These are phyloP conservation scores for Nosema bombycis DNA, from an alignment of 371 early-diverging fungal genomes.

Conservation along the genomic window DNA sequence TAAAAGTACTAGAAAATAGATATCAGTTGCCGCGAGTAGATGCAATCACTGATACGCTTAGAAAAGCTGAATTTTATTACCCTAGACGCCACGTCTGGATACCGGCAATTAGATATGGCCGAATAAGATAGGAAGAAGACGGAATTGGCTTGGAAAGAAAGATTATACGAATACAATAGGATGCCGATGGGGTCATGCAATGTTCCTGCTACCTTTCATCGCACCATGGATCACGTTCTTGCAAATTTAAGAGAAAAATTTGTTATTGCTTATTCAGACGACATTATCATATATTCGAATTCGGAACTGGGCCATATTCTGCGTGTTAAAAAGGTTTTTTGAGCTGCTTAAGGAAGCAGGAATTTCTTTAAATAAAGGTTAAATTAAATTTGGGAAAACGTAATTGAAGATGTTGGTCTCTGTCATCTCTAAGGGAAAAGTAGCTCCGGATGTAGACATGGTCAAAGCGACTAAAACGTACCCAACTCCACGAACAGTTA, in stretches of 20 bases:
- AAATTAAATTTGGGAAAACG: constrained; percentile 11
- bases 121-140: constrained; percentile 57
- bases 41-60: constrained; percentile 42
- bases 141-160: constrained; percentile 59
- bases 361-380: constrained; percentile 7
- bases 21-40: constrained; percentile 37
- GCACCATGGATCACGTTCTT: constrained; percentile 36
- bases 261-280: constrained; percentile 14
- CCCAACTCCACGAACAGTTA: background rate
- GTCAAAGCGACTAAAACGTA: constrained; percentile 21
- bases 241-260: background rate
- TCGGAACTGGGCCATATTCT: constrained; percentile 11
- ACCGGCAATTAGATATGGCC: constrained; percentile 42
- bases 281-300: constrained; percentile 33
- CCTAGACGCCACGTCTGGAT: constrained; percentile 2
- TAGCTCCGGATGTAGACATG: constrained; percentile 31
- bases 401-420: constrained; percentile 45
- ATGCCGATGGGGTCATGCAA: constrained; percentile 27
- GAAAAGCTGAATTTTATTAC: constrained; percentile 40
- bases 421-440: background rate
- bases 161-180: constrained; percentile 31
- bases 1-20: constrained; percentile 20
- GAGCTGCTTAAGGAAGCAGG: constrained; percentile 3
- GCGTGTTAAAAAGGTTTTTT: constrained; percentile 17
- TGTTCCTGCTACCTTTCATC: background rate